Base-by-base conservation (phyloP, 441 rosid genomes). In the Eruca vesicaria region DNA sequence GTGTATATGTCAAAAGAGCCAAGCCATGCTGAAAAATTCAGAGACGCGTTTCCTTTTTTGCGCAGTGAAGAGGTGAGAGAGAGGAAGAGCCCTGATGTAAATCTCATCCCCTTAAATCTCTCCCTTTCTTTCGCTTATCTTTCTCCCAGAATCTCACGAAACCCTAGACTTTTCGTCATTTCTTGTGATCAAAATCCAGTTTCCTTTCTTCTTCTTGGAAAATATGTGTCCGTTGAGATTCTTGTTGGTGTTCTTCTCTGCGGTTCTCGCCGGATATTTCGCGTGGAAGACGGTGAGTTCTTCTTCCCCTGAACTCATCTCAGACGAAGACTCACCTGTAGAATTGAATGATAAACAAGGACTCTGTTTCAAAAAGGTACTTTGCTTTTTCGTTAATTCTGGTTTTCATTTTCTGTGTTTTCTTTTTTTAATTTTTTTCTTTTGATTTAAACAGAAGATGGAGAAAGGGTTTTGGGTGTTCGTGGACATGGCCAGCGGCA, bases 401-500 rank as follows among this genome's bases (percentile, higher is more conserved):
- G 9, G 7, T 48, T 45, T 45, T 2, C 0, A 12, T 11, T 33
- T 76, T 69, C 7, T 50, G 16, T 3, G 14, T 53, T 19, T 56
- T 7, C 14, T 35, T 20, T 7, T 19, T 35, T 20, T 1, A 31
- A 52, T 80, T 80, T 35, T 14, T 63, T 23, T 36, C 5, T 5
- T 36, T 52, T 31, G 56, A 52, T 81, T 0, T 1, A 48, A 76
- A 36, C 91, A 96, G 98, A 78, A 68, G 82, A 78, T 85, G 72
- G 90, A 85, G 79, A 85, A 85, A 71, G 98, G 94, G 63, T 93
- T 93, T 83, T 96, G 97, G 99, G 87, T 84, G 72, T 91, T 91
- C 36, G 93, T 91, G 10, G 97, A 96, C 81, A 93, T 96, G 96
- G 97, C 98, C 6, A 93, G 93, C 45, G 99, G 99, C 52, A 90